Base-by-base conservation (phyloP, 164 flowering plant genomes). In the Saururus chinensis region DNA sequence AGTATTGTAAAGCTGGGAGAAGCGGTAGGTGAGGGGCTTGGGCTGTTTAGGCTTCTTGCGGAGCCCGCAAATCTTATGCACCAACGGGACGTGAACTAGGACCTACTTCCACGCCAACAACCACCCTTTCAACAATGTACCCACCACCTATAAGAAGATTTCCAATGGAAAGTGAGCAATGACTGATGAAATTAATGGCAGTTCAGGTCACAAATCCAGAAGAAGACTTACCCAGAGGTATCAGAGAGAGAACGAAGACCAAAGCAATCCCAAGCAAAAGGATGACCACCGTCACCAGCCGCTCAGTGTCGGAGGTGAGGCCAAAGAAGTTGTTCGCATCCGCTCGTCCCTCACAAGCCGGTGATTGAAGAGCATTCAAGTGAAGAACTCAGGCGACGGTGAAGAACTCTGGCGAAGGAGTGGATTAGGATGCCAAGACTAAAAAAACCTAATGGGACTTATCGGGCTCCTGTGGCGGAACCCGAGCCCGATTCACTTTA, bases 31-130 rank as follows among this genome's bases (percentile, higher is more conserved):
- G 19, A 64, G 69, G n/a, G 86, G 93, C 70, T 82, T 87, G 0
- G 80, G 75, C 54, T 74, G 77, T 2, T 37, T n/a, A 11, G 81
- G 69, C 65, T 87, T 92, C 73, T 87, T 82, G 42, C 77, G 70
- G 58, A 86, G 67, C 22, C 89, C 89, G 62, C 72, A 85, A n/a
- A 88, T 82, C 69, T 89, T 97, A 68, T 88, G 98, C 49, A 89
- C 88, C 60, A 92, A 59, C 30, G 98, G 96, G 22, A 92, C 96
- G 60, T 86, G 98, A 66, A 82, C 88, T 65, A 86, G 79, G 14
- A 92, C 88, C 42, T 86, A 69, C 70, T 86, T 89, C 98, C 97
- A 89, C 19, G 98, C 96, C 76, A 84, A 66, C 25, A 66, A 71
- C 98, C 96, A 92, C 63, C 93, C 96, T 88, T 56, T 14, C 17